Percentiles rank a stretch among this genome's conserved stretches.
phyloP scores from a whole-genome alignment of 352 stramenopile genomes.

The Phytophthora rubi region DNA sequence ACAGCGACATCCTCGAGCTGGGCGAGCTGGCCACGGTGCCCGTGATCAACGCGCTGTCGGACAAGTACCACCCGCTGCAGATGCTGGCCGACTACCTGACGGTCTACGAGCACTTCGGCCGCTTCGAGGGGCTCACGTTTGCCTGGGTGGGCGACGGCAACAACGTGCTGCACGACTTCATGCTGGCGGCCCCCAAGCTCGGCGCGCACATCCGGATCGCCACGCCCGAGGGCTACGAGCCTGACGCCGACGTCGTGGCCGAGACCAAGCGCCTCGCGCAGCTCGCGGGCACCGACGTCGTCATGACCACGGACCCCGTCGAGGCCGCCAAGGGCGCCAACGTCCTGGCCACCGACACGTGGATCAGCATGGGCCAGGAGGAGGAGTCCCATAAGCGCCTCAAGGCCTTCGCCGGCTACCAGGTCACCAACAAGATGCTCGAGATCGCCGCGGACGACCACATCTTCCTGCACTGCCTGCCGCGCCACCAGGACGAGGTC shows the following conservation, averaged over 20 bases:
- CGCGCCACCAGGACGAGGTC: slow-evolving; percentile 97
- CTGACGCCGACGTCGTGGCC: slow-evolving; percentile 89
- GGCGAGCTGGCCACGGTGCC: slow-evolving; percentile 91
- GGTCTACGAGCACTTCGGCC: slow-evolving; percentile 89
- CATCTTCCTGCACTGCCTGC: slow-evolving; percentile 98
- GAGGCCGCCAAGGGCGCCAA: slow-evolving; percentile 95
- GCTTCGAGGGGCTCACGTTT: slow-evolving; percentile 92
- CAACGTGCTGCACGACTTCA: slow-evolving; percentile 98
- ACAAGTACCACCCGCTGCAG: slow-evolving; percentile 98
- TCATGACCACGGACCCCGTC: slow-evolving; percentile 90
- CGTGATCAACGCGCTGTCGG: slow-evolving; percentile 98
- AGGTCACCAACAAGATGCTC: slow-evolving; percentile 94
- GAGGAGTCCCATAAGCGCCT: slow-evolving; percentile 94
- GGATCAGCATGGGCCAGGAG: slow-evolving; percentile 96
- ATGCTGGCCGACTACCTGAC: slow-evolving; percentile 98
- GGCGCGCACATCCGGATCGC: slow-evolving; percentile 95
- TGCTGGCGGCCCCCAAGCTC: slow-evolving; percentile 91
- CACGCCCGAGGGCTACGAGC: slow-evolving; percentile 93
- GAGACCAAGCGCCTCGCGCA: slow-evolving; percentile 90
- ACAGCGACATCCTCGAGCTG: slow-evolving; percentile 91
- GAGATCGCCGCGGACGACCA: slow-evolving; percentile 88
- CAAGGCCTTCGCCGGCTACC: slow-evolving; percentile 95
- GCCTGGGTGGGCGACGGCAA: slow-evolving; percentile 99
- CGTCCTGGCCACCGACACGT: slow-evolving; percentile 98
- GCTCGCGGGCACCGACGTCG: slow-evolving; percentile 68